Percentiles rank a stretch among this genome's conserved stretches.
Conservation (phyloP, 495 filamentous ascomycete genomes). For the Thozetella sp. region DNA sequence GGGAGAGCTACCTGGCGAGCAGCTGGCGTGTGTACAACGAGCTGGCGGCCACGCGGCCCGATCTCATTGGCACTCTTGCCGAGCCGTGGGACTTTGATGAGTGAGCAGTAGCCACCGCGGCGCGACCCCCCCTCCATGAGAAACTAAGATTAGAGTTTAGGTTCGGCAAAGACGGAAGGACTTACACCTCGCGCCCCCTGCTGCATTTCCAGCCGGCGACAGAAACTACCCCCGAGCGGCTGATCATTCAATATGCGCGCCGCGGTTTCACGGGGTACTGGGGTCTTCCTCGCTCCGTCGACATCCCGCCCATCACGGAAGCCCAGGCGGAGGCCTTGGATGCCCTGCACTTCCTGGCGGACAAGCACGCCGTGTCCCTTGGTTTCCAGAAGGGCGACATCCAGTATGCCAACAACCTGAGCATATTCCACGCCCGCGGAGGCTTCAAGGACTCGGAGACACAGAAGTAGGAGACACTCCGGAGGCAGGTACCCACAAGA, state of each 20-base stretch:
- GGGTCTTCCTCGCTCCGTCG: slow-evolving; percentile 45
- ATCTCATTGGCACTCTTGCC: slow-evolving; percentile 58
- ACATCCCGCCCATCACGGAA: slow-evolving; percentile 63
- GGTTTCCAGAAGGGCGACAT: slow-evolving; percentile 58
- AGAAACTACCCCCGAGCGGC: slow-evolving; percentile 40
- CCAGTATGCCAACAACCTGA: slow-evolving; percentile 55
- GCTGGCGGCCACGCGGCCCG: slow-evolving; percentile 59
- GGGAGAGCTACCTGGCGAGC: slow-evolving; percentile 59
- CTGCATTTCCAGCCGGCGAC: slow-evolving; percentile 51
- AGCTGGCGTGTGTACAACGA: slow-evolving; percentile 67
- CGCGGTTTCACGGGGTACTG: slow-evolving; percentile 60
- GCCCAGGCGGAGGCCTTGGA: slow-evolving; percentile 71
- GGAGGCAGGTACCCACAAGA: too few species aligned
- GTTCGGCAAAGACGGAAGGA: slow-evolving; percentile 28
- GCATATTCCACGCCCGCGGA: slow-evolving; percentile 51
- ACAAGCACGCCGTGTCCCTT: slow-evolving; percentile 50
- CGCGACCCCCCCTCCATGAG: slow-evolving; percentile 4
- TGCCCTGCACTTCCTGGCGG: slow-evolving; percentile 62
- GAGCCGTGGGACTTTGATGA: slow-evolving; percentile 58
- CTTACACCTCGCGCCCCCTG: slow-evolving; percentile 38
- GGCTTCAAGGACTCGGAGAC: slow-evolving; percentile 46
- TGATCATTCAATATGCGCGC: slow-evolving; percentile 58
- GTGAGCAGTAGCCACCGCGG: slow-evolving; percentile 31
- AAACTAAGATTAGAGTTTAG: slow-evolving; percentile 11
- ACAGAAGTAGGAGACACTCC: slow-evolving; percentile 38